A percentile compares a stretch with the other conserved stretches of the same genome.
These are phyloP conservation scores for Condylostoma magnum DNA, from an alignment of 169 alveolate genomes.

Conservation along the genomic window DNA sequence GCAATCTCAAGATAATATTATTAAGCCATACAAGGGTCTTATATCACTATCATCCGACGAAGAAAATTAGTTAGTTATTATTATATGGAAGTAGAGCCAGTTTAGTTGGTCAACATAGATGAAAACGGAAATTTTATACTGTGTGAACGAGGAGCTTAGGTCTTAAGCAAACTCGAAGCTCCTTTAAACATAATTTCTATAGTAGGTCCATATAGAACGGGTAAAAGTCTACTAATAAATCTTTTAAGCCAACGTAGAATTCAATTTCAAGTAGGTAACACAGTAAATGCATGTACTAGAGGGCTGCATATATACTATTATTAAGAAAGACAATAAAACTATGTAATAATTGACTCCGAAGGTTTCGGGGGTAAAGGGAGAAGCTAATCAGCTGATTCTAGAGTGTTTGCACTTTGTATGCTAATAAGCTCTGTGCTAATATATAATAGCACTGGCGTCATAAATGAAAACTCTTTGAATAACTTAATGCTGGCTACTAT, in stretches of 20 bases:
- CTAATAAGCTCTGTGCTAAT: constrained; percentile 57
- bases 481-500: constrained; percentile 65
- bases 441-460: constrained; percentile 75
- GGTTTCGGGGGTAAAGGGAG: constrained; percentile 74
- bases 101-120: too few relatives aligned
- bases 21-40: background rate
- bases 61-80: too few relatives aligned
- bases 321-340: constrained; percentile 39
- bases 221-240: constrained; percentile 43
- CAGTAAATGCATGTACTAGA: constrained; percentile 72
- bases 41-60: constrained; percentile 4
- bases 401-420: constrained; percentile 63
- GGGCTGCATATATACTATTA: constrained; percentile 39
- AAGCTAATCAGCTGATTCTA: constrained; percentile 69
- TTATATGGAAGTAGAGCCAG: too few relatives aligned
- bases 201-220: constrained; percentile 55
- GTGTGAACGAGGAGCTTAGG: background rate
- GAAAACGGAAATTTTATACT: too few relatives aligned
- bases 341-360: constrained; percentile 68
- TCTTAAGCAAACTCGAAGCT: background rate
- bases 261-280: constrained; percentile 64
- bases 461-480: constrained; percentile 72
- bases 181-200: constrained; percentile 39
- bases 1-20: background rate
- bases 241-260: constrained; percentile 36